phyloP scores from a whole-genome alignment of 495 filamentous ascomycete species.

The Aspergillus asperescens region DNA sequence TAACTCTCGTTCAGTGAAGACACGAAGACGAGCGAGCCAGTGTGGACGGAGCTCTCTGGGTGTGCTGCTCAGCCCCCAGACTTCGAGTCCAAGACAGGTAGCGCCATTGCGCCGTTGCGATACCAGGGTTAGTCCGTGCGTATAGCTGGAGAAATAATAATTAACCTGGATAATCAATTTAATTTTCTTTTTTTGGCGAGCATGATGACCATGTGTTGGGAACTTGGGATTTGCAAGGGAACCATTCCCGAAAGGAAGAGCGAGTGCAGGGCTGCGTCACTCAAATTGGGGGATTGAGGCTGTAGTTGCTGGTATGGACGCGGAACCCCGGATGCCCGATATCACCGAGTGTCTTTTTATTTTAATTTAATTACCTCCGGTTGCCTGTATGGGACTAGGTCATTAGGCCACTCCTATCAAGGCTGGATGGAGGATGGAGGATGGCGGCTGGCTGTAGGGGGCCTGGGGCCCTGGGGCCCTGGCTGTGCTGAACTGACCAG shows the following conservation, averaged over 20 bases:
- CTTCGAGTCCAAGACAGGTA: conserved; percentile 13
- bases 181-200: conserved; percentile 8
- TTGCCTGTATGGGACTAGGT: neutral
- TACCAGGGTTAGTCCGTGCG: conserved; percentile 29
- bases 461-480: no score
- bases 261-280: conserved; percentile 23
- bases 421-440: no score
- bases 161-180: conserved; percentile 1
- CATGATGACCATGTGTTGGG: neutral
- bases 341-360: conserved; percentile 14
- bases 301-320: conserved; percentile 12
- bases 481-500: conserved; percentile 4
- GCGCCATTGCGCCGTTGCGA: conserved; percentile 25
- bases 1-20: conserved; percentile 3
- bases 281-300: conserved; percentile 22
- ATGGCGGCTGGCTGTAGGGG: no score
- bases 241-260: no score
- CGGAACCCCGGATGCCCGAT: conserved; percentile 23
- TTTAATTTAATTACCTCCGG: no score
- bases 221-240: no score
- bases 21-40: neutral
- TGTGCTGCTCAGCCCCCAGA: conserved; percentile 30
- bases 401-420: no score
- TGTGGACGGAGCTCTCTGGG: conserved; percentile 18
- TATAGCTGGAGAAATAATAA: conserved; percentile 3